Percentiles rank a stretch among this genome's conserved stretches.
phyloP scores from a whole-genome alignment of 257 asterid species.

The Fraxinus pennsylvanica region DNA sequence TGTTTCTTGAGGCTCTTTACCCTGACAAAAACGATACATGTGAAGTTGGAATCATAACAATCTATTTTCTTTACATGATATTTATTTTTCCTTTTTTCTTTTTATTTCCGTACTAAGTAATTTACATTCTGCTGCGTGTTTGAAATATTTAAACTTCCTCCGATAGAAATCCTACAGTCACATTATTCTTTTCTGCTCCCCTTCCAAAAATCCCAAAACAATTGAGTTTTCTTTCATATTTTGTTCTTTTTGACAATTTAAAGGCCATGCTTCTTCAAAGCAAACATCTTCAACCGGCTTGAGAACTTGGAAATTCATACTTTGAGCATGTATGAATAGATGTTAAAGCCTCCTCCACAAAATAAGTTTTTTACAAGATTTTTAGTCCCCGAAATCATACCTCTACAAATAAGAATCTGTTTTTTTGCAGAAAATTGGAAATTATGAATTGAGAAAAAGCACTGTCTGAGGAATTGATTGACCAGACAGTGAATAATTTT shows the following conservation, averaged over 20 bases:
- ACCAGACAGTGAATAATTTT: constrained; percentile 42
- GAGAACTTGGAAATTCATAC: constrained; percentile 4
- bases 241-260: not conserved
- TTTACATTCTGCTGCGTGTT: not conserved
- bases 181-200: no score
- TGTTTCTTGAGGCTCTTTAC: no score
- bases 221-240: no score
- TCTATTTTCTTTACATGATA: no score
- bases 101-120: not conserved
- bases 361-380: no score
- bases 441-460: constrained; percentile 54
- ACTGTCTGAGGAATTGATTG: constrained; percentile 72
- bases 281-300: not conserved
- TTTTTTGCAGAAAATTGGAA: constrained; percentile 47
- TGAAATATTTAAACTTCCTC: not conserved
- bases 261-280: not conserved
- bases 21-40: no score
- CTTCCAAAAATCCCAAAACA: no score
- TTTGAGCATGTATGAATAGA: not conserved
- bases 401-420: not conserved
- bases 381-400: not conserved
- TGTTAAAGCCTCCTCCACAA: not conserved
- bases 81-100: no score
- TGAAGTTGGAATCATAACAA: no score
- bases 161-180: not conserved